Base-by-base conservation (phyloP, 2,329 filamentous ascomycete genomes). In the Trichoderma sp. region DNA sequence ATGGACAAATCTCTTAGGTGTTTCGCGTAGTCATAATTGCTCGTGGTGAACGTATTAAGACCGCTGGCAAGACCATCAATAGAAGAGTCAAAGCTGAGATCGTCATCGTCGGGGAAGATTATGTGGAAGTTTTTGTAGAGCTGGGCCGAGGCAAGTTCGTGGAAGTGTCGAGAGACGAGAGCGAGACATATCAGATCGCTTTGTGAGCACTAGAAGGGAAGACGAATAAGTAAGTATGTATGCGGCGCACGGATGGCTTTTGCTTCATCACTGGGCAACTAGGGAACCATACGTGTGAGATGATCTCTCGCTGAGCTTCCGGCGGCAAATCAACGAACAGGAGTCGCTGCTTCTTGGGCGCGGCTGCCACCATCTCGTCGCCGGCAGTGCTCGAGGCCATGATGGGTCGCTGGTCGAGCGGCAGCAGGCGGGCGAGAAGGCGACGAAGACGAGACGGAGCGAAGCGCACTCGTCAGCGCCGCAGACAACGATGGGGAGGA, bases 101-200 rank as follows among this genome's bases (percentile, higher is more conserved):
- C 85, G 72, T 88, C 86, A 64, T 87, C 84, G 70, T 88, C 86
- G n/a, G 86, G 84, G 74, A 90, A 89, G 66, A 88, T 80, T 71
- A 89, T 88, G 74, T 84, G 81, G 74, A 90, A 87, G 68, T 81
- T 84, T 70, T 86, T 85, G 75, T 90, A 91, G 19, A 91, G 79
- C 70, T 87, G 81, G 52, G 84, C 79, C 57, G 88, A 85, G 58
- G 87, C 87, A 33, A 90, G 80, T 47, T 87, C 83, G 72, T 85
- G 85, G 73, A 89, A 88, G 68, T 85, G 83, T 70, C 79, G 85
- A 56, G 84, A 89, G 69, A 89, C 87, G 40, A 89, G 83, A 16
- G 87, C 83, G 62, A 90, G 81, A 71, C 83, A 85, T 68, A 89
- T 84, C 62, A 88, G 82, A 70, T 89, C 86, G 72, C 76, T 75